Base-by-base conservation (phyloP, 208 protist species). In the Wallacemonas sp. region DNA sequence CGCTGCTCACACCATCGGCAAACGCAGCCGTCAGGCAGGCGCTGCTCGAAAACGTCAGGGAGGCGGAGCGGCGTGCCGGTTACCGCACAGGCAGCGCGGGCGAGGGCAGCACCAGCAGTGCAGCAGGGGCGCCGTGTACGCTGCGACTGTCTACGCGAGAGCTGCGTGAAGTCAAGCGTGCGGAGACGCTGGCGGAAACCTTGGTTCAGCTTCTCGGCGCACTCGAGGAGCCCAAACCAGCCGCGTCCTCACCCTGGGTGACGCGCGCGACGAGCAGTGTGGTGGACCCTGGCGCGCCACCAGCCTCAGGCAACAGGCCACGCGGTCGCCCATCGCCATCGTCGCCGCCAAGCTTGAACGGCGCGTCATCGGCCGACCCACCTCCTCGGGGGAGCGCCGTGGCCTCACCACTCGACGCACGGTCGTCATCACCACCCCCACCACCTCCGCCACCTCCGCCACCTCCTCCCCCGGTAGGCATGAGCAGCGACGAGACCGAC, bases 11-110 rank as follows among this genome's bases (percentile, higher is more conserved):
- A 38, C 74, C 16, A 70, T 39, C 19, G 29, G 47, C 17, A 46
- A 68, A 4, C 12, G 52, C 32, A 3, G 74, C 74, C 43, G 52
- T 48, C 29, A 67, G 68, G 24, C 74, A 79, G 60, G 57, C 64
- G 12, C 26, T 49, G 58, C 43, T 64, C 14, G 39, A 64, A 24
- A 24, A 24, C 6, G n/a, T 58, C 30, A 24, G 52, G 2, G 52
- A 58, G 5, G 52, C 52, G 12, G 52, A 58, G 30, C 52, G 52
- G 27, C 48, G 48, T 56, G 48, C 48, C 48, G 48, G 5, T 33
- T n/a, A 56, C 48, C 11, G 17, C 44, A 49, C 44, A n/a, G 19
- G 6, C 44, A 23, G 17, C n/a, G n/a, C n/a, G n/a, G n/a, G n/a
- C n/a, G n/a, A n/a, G n/a, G 36, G 36, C 36, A 14, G 24, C 48